Conservation (phyloP, 345 rosid species). For the Kernera saxatilis region DNA sequence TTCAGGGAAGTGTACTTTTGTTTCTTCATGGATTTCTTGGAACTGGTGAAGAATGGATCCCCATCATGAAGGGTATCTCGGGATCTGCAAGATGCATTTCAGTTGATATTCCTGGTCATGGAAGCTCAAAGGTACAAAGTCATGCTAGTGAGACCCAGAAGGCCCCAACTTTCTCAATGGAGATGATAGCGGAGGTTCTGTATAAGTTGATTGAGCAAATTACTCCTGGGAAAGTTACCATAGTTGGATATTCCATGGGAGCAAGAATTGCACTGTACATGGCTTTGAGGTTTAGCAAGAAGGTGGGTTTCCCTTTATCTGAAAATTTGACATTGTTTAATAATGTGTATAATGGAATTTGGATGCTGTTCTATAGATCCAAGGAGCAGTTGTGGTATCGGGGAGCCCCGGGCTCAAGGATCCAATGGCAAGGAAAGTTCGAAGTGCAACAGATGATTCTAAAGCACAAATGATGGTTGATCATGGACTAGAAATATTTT, state of each 20-base stretch:
- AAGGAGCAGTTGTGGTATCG: conserved; percentile 72
- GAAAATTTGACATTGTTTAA: conserved; percentile 1
- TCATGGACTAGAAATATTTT: conserved; percentile 56
- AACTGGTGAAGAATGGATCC: conserved; percentile 84
- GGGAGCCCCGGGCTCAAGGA: conserved; percentile 83
- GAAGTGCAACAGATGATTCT: conserved; percentile 68
- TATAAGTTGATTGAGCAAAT: conserved; percentile 42
- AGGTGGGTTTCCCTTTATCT: conserved; percentile 37
- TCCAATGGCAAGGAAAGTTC: conserved; percentile 50
- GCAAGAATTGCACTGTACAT: conserved; percentile 83
- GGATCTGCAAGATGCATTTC: conserved; percentile 80
- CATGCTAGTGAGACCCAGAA: conserved; percentile 22
- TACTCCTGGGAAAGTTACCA: conserved; percentile 49
- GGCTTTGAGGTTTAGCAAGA: conserved; percentile 54
- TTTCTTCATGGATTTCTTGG: conserved; percentile 96
- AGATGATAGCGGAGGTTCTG: conserved; percentile 42
- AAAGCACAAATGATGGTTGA: conserved; percentile 47
- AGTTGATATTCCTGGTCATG: conserved; percentile 89
- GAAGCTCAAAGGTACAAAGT: conserved; percentile 48
- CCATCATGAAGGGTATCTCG: conserved; percentile 71
- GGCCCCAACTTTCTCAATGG: conserved; percentile 48
- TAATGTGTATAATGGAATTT: neutral
- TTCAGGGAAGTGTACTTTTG: conserved; percentile 53
- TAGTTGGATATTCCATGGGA: conserved; percentile 94
- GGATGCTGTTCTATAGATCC: conserved; percentile 36